phyloP scores from a whole-genome alignment of 2,329 filamentous ascomycete species.

The Curvularia eragrostidis region DNA sequence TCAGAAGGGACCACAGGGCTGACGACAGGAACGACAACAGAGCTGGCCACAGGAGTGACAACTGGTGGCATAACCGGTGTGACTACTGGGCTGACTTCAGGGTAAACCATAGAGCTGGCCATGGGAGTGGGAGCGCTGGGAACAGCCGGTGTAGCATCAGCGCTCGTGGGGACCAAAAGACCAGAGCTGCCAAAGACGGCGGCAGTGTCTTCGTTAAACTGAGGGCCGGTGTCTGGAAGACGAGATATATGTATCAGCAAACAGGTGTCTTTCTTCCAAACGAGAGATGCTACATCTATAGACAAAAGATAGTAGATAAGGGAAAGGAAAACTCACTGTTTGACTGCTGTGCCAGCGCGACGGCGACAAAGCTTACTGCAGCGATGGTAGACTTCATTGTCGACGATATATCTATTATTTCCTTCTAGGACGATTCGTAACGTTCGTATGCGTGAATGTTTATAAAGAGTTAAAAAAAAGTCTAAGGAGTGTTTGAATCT shows the following conservation, averaged over 20 bases:
- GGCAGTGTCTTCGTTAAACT: slow-evolving; percentile 29
- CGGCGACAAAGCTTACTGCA: slow-evolving; percentile 6
- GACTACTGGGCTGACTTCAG: no score
- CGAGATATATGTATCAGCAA: neutral
- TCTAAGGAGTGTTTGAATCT: no score
- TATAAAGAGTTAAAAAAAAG: no score
- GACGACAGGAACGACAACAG: neutral
- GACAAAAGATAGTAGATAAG: neutral
- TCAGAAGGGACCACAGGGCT: neutral
- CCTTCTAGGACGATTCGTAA: no score
- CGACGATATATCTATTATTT: no score
- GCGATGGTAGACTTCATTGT: slow-evolving; percentile 12
- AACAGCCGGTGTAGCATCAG: slow-evolving; percentile 12
- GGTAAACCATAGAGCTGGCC: neutral
- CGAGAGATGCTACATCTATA: neutral
- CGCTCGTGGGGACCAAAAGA: slow-evolving; percentile 26
- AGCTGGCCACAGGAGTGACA: neutral
- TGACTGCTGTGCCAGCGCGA: slow-evolving; percentile 12
- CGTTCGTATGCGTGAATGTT: no score
- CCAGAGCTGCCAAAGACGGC: slow-evolving; percentile 25
- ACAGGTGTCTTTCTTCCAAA: neutral
- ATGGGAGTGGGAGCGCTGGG: slow-evolving; percentile 5
- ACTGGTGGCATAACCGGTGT: neutral
- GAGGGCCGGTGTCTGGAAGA: slow-evolving; percentile 24
- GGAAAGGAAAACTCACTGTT: slow-evolving; percentile 6